A percentile compares a stretch with the other conserved stretches of the same genome.
These are phyloP conservation scores for Rhododendron kiyosumense DNA, from an alignment of 148 eudicot species.

Conservation along the genomic window DNA sequence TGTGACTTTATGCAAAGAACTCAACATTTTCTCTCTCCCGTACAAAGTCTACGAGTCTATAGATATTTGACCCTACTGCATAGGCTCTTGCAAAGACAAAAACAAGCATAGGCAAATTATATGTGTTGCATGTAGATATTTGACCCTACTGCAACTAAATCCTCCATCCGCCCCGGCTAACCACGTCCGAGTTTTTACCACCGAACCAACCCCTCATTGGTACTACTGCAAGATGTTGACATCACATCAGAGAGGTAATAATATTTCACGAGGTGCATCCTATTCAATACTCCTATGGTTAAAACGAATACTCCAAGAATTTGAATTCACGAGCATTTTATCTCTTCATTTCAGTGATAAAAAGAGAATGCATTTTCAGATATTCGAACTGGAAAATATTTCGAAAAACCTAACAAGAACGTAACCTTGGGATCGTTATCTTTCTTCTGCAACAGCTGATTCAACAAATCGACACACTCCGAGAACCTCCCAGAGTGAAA, in stretches of 20 bases:
- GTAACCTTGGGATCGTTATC: slow-evolving; percentile 66
- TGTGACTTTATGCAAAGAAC: too few relatives aligned
- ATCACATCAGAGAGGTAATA: not conserved
- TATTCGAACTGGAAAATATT: not conserved
- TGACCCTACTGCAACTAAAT: too few relatives aligned
- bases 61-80: too few relatives aligned
- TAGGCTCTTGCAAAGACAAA: too few relatives aligned
- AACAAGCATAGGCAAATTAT: too few relatives aligned
- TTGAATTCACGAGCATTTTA: not conserved
- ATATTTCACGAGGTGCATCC: not conserved
- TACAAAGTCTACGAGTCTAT: too few relatives aligned
- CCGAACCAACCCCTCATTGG: not conserved
- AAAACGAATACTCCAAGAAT: not conserved
- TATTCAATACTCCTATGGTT: not conserved
- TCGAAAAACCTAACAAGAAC: not conserved
- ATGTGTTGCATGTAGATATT: too few relatives aligned
- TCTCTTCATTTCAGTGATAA: not conserved
- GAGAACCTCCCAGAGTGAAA: slow-evolving; percentile 65
- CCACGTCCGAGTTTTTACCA: not conserved
- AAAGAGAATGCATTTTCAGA: not conserved
- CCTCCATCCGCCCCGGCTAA: not conserved
- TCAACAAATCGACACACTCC: slow-evolving; percentile 66
- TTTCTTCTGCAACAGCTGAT: slow-evolving; percentile 59
- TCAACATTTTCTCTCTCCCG: too few relatives aligned
- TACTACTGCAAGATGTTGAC: not conserved